phyloP scores from a whole-genome alignment of 2,329 filamentous ascomycete species.

The Paraconiothyrium sp. region DNA sequence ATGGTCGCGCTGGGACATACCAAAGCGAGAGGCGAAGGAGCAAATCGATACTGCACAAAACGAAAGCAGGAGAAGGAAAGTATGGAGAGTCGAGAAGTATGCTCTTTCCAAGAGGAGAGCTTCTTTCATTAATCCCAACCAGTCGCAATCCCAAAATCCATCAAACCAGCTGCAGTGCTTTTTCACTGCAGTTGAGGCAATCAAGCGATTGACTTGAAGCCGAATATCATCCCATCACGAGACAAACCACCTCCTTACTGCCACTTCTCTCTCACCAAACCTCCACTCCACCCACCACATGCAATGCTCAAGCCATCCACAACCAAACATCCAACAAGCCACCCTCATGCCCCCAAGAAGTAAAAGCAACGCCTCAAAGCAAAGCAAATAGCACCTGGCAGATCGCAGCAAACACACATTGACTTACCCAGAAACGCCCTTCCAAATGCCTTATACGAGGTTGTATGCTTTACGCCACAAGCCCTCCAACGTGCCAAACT shows the following conservation, averaged over 20 bases:
- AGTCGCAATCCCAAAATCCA: background rate
- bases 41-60: background rate
- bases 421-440: conserved; percentile 34
- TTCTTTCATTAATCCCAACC: conserved; percentile 14
- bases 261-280: background rate
- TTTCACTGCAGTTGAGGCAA: background rate
- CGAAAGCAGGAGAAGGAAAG: background rate
- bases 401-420: conserved; percentile 23
- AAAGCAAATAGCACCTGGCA: conserved; percentile 18
- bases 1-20: too few relatives aligned
- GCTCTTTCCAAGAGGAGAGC: background rate
- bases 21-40: background rate
- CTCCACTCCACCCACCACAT: conserved; percentile 2
- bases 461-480: conserved; percentile 14
- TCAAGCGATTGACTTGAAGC: conserved; percentile 14
- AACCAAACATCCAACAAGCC: conserved; percentile 5
- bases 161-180: conserved; percentile 3
- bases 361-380: conserved; percentile 15
- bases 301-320: conserved; percentile 2
- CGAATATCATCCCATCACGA: background rate
- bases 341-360: conserved; percentile 1
- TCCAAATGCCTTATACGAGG: conserved; percentile 32
- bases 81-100: background rate
- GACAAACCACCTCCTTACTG: background rate
- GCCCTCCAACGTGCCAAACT: conserved; percentile 14